Evolutionary conservation across 2,329 filamentous ascomycete genomes (phyloP).

Genomic region (Ceratocystis cubensis): DNA sequence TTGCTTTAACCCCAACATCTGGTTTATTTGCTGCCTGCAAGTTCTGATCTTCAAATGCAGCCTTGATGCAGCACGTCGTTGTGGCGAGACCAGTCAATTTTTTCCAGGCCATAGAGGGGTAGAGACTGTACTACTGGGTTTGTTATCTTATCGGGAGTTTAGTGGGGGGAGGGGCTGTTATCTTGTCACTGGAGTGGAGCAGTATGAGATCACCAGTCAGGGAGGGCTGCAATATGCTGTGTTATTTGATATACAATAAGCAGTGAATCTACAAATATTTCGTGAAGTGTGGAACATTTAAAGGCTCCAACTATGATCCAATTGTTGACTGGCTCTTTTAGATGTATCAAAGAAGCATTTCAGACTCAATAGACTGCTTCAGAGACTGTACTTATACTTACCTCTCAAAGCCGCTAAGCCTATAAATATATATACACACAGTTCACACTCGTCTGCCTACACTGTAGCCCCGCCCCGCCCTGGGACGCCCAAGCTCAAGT

Average conservation of each 20-base stretch:
- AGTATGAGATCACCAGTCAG: neutral
- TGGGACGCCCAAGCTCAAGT: conserved; percentile 14
- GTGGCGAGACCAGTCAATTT: conserved; percentile 5
- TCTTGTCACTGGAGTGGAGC: neutral
- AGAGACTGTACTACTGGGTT: neutral
- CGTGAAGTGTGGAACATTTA: neutral
- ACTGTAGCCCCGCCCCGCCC: conserved; percentile 12
- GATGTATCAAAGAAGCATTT: too few species aligned
- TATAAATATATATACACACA: conserved; percentile 15
- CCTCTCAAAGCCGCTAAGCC: neutral
- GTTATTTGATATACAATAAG: neutral
- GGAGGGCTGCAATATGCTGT: neutral
- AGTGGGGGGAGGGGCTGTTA: neutral
- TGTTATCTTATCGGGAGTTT: conserved; percentile 14
- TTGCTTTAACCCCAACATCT: conserved; percentile 22
- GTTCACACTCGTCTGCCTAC: neutral
- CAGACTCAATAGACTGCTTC: neutral
- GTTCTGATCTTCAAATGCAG: neutral
- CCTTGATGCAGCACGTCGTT: neutral
- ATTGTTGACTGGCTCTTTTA: too few species aligned
- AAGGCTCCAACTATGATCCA: too few species aligned
- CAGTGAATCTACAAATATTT: neutral
- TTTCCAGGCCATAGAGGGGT: conserved; percentile 8
- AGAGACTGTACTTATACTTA: conserved; percentile 7
- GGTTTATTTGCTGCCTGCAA: conserved; percentile 25